These are phyloP conservation scores for Claviceps pazoutovae DNA, from an alignment of 2,329 filamentous ascomycete genomes.

Conservation along the genomic window DNA sequence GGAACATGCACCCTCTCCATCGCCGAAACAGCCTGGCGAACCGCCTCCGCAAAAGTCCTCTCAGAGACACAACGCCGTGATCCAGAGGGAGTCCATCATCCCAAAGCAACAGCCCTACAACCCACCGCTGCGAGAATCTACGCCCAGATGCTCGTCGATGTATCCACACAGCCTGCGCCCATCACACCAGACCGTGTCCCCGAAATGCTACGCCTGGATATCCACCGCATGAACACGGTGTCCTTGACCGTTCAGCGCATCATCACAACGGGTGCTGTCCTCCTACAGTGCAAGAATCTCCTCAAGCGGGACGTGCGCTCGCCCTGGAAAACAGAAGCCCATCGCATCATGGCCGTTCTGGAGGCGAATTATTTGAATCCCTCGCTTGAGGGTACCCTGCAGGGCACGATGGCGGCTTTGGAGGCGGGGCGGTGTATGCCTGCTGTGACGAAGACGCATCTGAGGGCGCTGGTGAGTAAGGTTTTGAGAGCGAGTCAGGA, in stretches of 20 bases:
- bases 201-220: constrained; percentile 61
- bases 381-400: constrained; percentile 37
- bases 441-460: constrained; percentile 42
- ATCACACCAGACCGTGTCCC: constrained; percentile 44
- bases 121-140: constrained; percentile 60
- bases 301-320: constrained; percentile 67
- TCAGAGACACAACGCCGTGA: constrained; percentile 55
- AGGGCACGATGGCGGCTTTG: constrained; percentile 48
- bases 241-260: constrained; percentile 37
- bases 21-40: constrained; percentile 53
- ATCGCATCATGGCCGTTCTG: constrained; percentile 55
- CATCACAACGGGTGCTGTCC: constrained; percentile 58
- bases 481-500: constrained; percentile 38
- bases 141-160: constrained; percentile 59
- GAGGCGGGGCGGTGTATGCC: constrained; percentile 52
- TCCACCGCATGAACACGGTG: constrained; percentile 39
- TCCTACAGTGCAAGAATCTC: constrained; percentile 70
- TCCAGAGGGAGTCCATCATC: constrained; percentile 50
- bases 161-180: constrained; percentile 54
- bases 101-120: constrained; percentile 31
- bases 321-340: constrained; percentile 63
- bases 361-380: constrained; percentile 34
- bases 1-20: constrained; percentile 39
- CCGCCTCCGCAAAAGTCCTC: constrained; percentile 48
- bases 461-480: constrained; percentile 43